Evolutionary conservation across 768 basidiomycete species (phyloP).

Genomic region (Exidia glandulosa): DNA sequence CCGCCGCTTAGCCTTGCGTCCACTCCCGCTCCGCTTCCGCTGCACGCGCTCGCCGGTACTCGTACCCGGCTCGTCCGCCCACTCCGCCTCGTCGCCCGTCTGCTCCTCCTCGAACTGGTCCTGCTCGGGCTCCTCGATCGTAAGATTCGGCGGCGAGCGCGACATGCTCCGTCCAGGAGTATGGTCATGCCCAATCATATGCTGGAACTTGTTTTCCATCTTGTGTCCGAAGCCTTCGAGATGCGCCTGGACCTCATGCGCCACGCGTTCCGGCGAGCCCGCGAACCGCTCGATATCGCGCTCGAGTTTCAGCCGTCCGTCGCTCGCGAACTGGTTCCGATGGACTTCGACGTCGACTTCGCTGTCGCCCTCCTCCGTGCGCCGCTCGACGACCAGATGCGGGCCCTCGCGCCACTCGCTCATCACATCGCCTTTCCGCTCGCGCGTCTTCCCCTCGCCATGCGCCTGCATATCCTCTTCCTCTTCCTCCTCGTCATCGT

Average conservation of each 20-base stretch:
- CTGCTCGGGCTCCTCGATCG: conserved; percentile 4
- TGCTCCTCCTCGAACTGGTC: conserved; percentile 11
- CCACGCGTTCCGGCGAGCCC: conserved; percentile 24
- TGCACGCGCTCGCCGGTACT: not conserved
- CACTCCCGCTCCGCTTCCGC: not conserved
- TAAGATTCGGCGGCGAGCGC: not conserved
- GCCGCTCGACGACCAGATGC: conserved; percentile 53
- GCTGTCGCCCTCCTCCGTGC: conserved; percentile 49
- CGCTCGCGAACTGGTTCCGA: conserved; percentile 26
- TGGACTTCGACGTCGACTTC: conserved; percentile 59
- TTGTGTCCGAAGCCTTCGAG: conserved; percentile 16
- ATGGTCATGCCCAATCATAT: no score
- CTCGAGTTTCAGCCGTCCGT: conserved; percentile 4
- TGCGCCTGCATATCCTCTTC: not conserved
- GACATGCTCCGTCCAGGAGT: no score
- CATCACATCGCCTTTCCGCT: conserved; percentile 7
- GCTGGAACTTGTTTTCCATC: not conserved
- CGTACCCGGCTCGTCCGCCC: conserved; percentile 2
- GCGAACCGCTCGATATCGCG: conserved; percentile 2
- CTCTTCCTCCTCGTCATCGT: not conserved
- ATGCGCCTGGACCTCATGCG: conserved; percentile 21
- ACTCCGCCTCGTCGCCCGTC: conserved; percentile 4
- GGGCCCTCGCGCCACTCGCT: conserved; percentile 65
- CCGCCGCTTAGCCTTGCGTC: not conserved
- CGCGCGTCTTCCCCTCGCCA: not conserved